A percentile compares a stretch with the other conserved stretches of the same genome.
phyloP scores from a whole-genome alignment of 208 protist genomes.

The Vickermania ingenoplastis region DNA sequence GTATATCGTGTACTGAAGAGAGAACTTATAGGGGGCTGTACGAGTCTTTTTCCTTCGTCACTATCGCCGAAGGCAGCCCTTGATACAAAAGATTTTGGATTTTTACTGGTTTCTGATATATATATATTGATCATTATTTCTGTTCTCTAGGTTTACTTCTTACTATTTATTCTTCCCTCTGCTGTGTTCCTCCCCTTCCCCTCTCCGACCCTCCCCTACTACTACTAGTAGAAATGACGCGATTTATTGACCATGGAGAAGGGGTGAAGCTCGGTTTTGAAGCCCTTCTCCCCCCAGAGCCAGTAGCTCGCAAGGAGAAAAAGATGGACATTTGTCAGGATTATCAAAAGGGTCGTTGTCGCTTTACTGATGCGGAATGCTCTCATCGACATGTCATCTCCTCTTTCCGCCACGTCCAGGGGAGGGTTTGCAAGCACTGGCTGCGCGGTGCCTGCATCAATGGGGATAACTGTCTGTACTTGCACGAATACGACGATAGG shows the following conservation, averaged over 20 bases:
- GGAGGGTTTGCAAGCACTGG: constrained; percentile 96
- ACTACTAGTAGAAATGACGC: no score
- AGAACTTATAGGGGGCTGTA: no score
- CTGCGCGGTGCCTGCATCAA: constrained; percentile 95
- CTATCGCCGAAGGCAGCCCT: no score
- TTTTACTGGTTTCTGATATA: no score
- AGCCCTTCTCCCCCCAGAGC: constrained; percentile 55
- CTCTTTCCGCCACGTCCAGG: constrained; percentile 42
- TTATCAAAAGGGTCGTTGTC: constrained; percentile 93
- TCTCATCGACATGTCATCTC: constrained; percentile 90
- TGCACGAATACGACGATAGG: constrained; percentile 93
- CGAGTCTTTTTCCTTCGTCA: no score
- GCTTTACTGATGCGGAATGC: constrained; percentile 80
- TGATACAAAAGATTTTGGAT: no score
- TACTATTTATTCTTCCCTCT: no score
- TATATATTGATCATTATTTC: no score
- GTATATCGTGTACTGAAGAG: no score
- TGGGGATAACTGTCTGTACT: constrained; percentile 92
- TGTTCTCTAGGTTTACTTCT: no score
- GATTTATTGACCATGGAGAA: constrained; percentile 49
- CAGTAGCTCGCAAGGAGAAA: constrained; percentile 58
- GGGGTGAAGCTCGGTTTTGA: constrained; percentile 69
- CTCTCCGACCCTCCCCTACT: no score
- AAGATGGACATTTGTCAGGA: constrained; percentile 85
- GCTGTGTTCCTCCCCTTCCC: no score